phyloP scores from a whole-genome alignment of 352 stramenopile species.

The Pythium myriotylum region DNA sequence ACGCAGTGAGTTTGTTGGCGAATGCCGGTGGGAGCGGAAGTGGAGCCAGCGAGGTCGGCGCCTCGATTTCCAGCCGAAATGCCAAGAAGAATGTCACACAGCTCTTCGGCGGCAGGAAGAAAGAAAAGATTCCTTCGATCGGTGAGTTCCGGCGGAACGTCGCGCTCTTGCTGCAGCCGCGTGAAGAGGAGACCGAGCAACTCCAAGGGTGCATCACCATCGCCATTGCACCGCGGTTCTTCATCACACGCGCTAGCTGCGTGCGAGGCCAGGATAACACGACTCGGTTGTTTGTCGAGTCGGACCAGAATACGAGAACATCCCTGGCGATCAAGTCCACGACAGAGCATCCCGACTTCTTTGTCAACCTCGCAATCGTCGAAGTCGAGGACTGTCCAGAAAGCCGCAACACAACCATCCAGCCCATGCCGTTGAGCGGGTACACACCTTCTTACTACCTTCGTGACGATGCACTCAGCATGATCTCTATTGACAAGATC shows the following conservation, averaged over 20 bases:
- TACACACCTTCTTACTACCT: slow-evolving; percentile 19
- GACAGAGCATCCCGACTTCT: slow-evolving; percentile 19
- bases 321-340: slow-evolving; percentile 11
- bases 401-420: not conserved
- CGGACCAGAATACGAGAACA: not conserved
- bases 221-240: slow-evolving; percentile 26
- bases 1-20: not conserved
- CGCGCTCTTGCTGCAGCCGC: slow-evolving; percentile 20
- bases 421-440: slow-evolving; percentile 9
- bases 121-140: slow-evolving; percentile 19
- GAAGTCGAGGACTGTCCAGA: slow-evolving; percentile 9
- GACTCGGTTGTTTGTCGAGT: slow-evolving; percentile 19
- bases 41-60: not conserved
- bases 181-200: slow-evolving; percentile 18
- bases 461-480: slow-evolving; percentile 13
- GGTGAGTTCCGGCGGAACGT: slow-evolving; percentile 17
- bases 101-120: slow-evolving; percentile 18
- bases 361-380: slow-evolving; percentile 32
- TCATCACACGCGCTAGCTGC: slow-evolving; percentile 30
- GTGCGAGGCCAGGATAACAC: slow-evolving; percentile 6
- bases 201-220: slow-evolving; percentile 30
- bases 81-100: slow-evolving; percentile 1
- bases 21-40: not conserved
- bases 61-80: not conserved
- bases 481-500: slow-evolving; percentile 29